Base-by-base conservation (phyloP, 371 early-diverging fungal species). In the Apophysomyces elegans region DNA sequence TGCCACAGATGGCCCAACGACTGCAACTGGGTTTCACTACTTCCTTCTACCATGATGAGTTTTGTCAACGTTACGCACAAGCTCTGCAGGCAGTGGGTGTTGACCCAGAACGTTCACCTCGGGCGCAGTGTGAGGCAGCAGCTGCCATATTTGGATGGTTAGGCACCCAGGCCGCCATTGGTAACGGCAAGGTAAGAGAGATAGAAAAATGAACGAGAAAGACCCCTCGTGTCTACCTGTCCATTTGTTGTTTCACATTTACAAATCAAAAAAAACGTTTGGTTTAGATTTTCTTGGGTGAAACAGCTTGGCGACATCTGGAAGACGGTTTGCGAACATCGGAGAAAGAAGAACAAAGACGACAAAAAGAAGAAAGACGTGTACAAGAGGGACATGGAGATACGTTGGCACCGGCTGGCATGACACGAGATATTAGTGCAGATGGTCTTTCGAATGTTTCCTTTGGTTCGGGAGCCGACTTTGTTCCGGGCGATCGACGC, bases 91-190 rank as follows among this genome's bases (percentile, higher is more conserved):
- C 81, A 26, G 61, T 79, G 9, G 80, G 79, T 41, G 75, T 86
- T 12, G 80, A 83, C 62, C 47, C 70, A 26, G 73, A 69, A 21
- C 64, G 65, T 37, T 47, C 65, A 7, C 69, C 75, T 12, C 64
- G 78, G 63, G 78, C 66, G 1, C 79, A 82, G 62, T 91, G 91
- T 76, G 86, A 89, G 63, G 81, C 83, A 5, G 77, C 89, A 37
- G 67, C 86, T 6, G 76, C 84, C 6, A 79, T 76, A 35, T 81
- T 88, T 67, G 88, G 87, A 18, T 96, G 95, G 94, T 68, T 70
- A 7, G 61, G 74, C 43, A 68, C 74, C 44, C 90, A 94, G 67
- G 90, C 90, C 44, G 81, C 84, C 18, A 74, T 94, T 7, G 96
- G 98, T 44, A 81, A 80, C 57, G 76, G 74, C 13, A 83, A 86